These are phyloP conservation scores for Helicocarpus griseus DNA, from an alignment of 2,329 filamentous ascomycete genomes.

Conservation along the genomic window DNA sequence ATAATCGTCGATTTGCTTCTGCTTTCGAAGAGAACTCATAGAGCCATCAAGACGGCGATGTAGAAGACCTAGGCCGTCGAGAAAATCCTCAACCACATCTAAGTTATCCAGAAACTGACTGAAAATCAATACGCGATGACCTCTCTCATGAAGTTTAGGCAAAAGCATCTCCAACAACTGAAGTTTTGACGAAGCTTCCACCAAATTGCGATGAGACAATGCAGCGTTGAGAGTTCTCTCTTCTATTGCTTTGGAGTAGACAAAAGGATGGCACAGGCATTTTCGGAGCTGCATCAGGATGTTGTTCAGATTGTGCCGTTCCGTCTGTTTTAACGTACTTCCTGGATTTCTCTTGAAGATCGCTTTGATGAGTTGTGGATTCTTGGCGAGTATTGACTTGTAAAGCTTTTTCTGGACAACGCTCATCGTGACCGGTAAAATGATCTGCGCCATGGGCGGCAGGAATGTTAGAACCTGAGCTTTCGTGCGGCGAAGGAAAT, in stretches of 20 bases:
- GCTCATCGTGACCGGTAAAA: constrained; percentile 92
- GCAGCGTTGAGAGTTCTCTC: constrained; percentile 57
- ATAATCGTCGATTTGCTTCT: constrained; percentile 87
- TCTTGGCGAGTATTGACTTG: constrained; percentile 86
- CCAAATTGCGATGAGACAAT: constrained; percentile 65
- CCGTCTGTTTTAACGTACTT: constrained; percentile 50
- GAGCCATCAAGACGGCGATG: constrained; percentile 80
- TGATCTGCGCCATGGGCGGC: constrained; percentile 88
- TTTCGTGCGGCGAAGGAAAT: constrained; percentile 71
- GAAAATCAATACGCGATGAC: constrained; percentile 88
- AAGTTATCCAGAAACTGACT: constrained; percentile 87
- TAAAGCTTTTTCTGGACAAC: constrained; percentile 87
- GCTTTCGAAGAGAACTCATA: constrained; percentile 73
- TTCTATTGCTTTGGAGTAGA: constrained; percentile 85
- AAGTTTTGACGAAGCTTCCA: constrained; percentile 87
- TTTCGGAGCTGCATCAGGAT: constrained; percentile 93
- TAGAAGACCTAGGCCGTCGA: constrained; percentile 61
- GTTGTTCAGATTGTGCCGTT: constrained; percentile 78
- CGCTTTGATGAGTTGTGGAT: constrained; percentile 75
- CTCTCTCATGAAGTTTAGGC: constrained; percentile 72
- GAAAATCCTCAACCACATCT: constrained; percentile 84
- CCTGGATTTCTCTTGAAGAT: constrained; percentile 62
- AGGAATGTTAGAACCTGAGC: constrained; percentile 82
- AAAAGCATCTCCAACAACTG: constrained; percentile 75
- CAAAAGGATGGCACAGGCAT: constrained; percentile 89